A percentile compares a stretch with the other conserved stretches of the same genome.
These are phyloP conservation scores for Globisporangium carolinianum DNA, from an alignment of 352 stramenopile genomes.

Conservation along the genomic window DNA sequence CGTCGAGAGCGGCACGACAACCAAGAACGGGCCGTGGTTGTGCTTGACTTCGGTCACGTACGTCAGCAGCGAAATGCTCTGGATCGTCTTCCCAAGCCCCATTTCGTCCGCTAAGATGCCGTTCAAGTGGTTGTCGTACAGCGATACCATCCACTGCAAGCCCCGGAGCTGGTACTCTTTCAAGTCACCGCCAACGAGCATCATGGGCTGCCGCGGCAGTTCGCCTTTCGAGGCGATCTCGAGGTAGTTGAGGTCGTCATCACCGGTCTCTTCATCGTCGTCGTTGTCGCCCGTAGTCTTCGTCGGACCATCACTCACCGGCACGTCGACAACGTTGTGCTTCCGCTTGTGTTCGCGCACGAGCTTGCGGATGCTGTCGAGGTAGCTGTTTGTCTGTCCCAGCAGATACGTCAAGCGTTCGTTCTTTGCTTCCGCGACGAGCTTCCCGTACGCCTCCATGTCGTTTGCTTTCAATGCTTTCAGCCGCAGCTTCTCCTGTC, in stretches of 20 bases:
- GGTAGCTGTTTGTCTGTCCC: conserved; percentile 94
- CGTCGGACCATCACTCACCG: conserved; percentile 6
- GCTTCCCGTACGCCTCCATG: conserved; percentile 96
- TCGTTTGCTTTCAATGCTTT: conserved; percentile 93
- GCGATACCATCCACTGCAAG: conserved; percentile 99
- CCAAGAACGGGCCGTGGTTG: conserved; percentile 93
- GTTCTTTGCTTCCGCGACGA: conserved; percentile 97
- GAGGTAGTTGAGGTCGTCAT: conserved; percentile 83
- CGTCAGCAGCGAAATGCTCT: conserved; percentile 80
- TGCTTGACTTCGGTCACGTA: conserved; percentile 82
- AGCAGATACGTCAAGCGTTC: conserved; percentile 95
- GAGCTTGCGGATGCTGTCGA: conserved; percentile 93
- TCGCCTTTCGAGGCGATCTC: conserved; percentile 81
- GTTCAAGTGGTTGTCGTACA: conserved; percentile 98
- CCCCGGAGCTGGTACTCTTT: conserved; percentile 98
- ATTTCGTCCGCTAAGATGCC: conserved; percentile 98
- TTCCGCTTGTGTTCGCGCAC: conserved; percentile 88
- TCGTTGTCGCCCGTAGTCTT: conserved; percentile 16
- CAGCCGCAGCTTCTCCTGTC: conserved; percentile 81
- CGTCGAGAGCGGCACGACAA: conserved; percentile 95
- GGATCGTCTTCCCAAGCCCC: conserved; percentile 87
- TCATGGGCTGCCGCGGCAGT: conserved; percentile 88
- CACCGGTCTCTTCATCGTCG: conserved; percentile 22
- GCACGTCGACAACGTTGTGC: conserved; percentile 42
- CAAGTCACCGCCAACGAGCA: conserved; percentile 94